A percentile compares a stretch with the other conserved stretches of the same genome.
These are phyloP conservation scores for Clavulina sp. DNA, from an alignment of 768 basidiomycete genomes.

Conservation along the genomic window DNA sequence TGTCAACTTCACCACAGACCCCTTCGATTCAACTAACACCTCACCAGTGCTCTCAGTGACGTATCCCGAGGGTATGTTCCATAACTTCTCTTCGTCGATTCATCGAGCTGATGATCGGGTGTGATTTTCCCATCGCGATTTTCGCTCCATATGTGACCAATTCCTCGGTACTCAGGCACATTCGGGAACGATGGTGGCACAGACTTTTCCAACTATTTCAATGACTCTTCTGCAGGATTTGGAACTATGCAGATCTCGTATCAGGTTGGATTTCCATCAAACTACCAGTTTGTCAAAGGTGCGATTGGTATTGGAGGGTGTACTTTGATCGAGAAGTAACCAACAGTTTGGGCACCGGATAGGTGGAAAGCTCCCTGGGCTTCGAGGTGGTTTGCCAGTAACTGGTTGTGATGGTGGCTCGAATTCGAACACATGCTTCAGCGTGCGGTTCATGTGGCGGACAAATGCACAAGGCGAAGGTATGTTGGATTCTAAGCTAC, in stretches of 20 bases:
- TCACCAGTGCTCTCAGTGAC: neutral
- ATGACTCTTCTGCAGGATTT: conserved; percentile 32
- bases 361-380: conserved; percentile 62
- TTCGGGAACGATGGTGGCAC: conserved; percentile 42
- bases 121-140: too few relatives aligned
- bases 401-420: conserved; percentile 58
- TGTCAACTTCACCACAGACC: neutral
- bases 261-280: conserved; percentile 50
- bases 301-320: conserved; percentile 11
- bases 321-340: neutral
- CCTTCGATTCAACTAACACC: neutral
- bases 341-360: too few relatives aligned
- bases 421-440: conserved; percentile 53
- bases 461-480: conserved; percentile 48
- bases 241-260: conserved; percentile 55
- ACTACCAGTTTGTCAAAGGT: conserved; percentile 56
- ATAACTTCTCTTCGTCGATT: too few relatives aligned
- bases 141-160: too few relatives aligned
- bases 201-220: conserved; percentile 55
- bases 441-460: conserved; percentile 63
- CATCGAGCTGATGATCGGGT: too few relatives aligned
- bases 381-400: conserved; percentile 47
- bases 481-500: conserved; percentile 18
- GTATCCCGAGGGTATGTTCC: neutral
- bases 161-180: too few relatives aligned